Conservation (phyloP, 345 rosid species). For the Euphorbia tirucalli region DNA sequence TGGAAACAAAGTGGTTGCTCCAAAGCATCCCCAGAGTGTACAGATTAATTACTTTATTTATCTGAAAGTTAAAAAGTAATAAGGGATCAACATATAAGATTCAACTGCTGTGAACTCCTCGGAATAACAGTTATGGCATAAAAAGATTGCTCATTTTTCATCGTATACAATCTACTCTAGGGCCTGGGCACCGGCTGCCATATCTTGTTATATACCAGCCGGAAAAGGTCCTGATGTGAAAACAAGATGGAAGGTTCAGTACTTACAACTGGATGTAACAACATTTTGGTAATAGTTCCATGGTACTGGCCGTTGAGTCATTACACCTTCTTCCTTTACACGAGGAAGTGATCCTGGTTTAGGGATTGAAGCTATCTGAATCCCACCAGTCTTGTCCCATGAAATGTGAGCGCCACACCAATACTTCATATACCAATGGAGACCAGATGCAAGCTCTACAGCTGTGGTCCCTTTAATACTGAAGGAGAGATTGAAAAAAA, state of each 20-base stretch:
- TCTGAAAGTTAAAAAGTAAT: background rate
- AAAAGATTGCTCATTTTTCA: no score
- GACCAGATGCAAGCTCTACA: constrained; percentile 85
- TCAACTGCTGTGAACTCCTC: background rate
- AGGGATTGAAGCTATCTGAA: constrained; percentile 75
- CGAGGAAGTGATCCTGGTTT: constrained; percentile 68
- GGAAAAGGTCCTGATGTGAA: background rate
- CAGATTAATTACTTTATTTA: background rate
- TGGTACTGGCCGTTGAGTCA: constrained; percentile 78
- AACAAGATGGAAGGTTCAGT: constrained; percentile 5
- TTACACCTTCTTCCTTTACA: constrained; percentile 54
- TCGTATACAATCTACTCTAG: no score
- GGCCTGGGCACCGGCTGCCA: background rate
- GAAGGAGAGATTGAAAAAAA: constrained; percentile 20
- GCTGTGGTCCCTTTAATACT: constrained; percentile 83
- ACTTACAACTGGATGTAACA: constrained; percentile 92
- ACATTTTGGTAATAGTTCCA: constrained; percentile 98
- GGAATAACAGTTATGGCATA: no score
- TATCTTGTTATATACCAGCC: constrained; percentile 1
- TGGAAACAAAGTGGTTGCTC: background rate
- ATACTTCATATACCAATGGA: constrained; percentile 90
- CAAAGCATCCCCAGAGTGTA: constrained; percentile 2
- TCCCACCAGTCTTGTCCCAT: constrained; percentile 93
- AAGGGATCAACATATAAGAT: background rate
- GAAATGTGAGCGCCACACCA: constrained; percentile 87